Evolutionary conservation across 441 rosid species (phyloP), one percentile per base, ranked within the genome.

Genomic region (Pelargonium cotyledonis): DNA sequence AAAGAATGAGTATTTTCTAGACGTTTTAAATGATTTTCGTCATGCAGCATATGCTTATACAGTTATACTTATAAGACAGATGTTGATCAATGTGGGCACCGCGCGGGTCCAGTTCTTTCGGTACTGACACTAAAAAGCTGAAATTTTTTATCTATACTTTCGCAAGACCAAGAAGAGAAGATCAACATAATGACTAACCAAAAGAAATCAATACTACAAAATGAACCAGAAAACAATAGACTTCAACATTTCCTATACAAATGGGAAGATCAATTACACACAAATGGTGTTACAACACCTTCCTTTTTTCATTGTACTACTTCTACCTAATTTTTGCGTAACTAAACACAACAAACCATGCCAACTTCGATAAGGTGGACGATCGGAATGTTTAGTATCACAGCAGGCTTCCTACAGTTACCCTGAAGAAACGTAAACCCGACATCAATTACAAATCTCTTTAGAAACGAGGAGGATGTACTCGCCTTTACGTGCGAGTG

Each of bases 301-400:
- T 3, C 4, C 4, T 29, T 29, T 29, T 29, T 29, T 3, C 31
- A 29, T 29, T 29, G 31, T 29, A 29, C 31, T 29, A 29, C 31
- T 29, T 29, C 31, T 29, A 29, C 3, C 31, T 29, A 29, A 1
- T 4, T 4, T 29, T 29, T 29, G 31, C 31, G 3, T 29, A 29
- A n/a, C 60, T 87, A 93, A 38, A 93, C 96, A 79, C 87, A 82
- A 79, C 89, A 93, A 68, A 93, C 87, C 95, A 93, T 89, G 65
- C 98, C 97, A 60, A 93, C 97, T 86, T 93, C 98, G 57, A 90
- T 86, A 15, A 93, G 96, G 80, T 88, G 89, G 71, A 85, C 89
- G 78, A 86, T 97, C 64, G 98, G 98, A 69, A 93, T 89, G 80
- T 88, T 90, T 35, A 93, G 87, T n/a, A 92, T 92, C 46, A 89